phyloP scores from a whole-genome alignment of 1,284 basidiomycete genomes.

The Moniliophthora roreri region DNA sequence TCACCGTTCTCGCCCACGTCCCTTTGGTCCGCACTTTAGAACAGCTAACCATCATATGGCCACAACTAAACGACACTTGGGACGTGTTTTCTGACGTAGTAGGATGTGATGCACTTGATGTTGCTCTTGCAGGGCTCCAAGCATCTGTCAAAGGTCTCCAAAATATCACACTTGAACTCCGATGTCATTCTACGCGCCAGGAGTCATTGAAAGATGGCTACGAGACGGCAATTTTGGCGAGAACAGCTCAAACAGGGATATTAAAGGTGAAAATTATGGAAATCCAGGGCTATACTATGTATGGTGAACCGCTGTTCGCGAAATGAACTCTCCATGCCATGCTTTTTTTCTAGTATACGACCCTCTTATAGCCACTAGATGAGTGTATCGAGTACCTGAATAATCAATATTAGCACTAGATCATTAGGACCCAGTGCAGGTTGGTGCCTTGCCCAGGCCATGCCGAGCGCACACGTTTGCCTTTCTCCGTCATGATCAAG shows the following conservation, averaged over 20 bases:
- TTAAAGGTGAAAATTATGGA: neutral
- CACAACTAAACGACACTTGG: neutral
- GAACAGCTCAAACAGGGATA: neutral
- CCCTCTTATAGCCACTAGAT: neutral
- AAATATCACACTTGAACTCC: neutral
- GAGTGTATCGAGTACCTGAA: neutral
- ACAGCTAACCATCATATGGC: neutral
- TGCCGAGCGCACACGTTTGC: too few relatives aligned
- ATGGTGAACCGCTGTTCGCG: neutral
- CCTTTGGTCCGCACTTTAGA: neutral
- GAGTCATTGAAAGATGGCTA: neutral
- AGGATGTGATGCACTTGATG: neutral
- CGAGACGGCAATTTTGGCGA: neutral
- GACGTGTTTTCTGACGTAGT: neutral
- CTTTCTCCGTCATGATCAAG: neutral
- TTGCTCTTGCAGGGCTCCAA: neutral
- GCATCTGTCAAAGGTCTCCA: neutral
- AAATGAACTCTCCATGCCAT: neutral
- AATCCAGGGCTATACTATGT: conserved; percentile 4
- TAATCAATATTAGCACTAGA: too few relatives aligned
- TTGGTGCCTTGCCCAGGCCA: too few relatives aligned
- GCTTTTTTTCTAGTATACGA: neutral
- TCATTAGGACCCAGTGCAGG: too few relatives aligned
- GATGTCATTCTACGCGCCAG: neutral
- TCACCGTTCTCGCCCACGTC: conserved; percentile 1